Conservation (phyloP, 2,329 filamentous ascomycete species). For the Xylariaceae sp. region DNA sequence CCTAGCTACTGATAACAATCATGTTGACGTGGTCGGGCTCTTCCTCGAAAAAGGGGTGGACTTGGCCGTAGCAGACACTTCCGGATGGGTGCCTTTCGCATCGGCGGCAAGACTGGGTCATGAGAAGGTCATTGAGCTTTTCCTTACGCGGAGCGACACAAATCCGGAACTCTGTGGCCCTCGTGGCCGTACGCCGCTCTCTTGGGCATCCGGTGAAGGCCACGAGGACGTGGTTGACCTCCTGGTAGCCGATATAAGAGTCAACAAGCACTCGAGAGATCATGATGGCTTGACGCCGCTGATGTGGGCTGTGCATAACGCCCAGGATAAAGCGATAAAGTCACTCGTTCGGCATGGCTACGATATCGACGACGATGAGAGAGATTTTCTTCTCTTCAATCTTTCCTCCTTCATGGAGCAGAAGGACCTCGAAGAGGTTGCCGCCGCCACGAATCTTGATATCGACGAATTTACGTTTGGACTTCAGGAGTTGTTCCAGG, state of each 20-base stretch:
- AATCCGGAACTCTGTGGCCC: background rate
- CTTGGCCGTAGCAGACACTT: background rate
- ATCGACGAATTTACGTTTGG: background rate
- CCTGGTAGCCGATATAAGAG: background rate
- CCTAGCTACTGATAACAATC: background rate
- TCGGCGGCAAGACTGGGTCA: background rate
- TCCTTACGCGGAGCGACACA: background rate
- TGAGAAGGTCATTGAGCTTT: background rate
- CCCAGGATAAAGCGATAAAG: background rate
- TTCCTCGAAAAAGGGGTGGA: conserved; percentile 2
- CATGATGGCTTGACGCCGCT: background rate
- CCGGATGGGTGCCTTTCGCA: background rate
- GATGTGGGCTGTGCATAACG: background rate
- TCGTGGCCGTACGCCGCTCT: background rate
- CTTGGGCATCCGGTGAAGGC: background rate
- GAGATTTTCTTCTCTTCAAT: background rate
- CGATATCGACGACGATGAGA: background rate
- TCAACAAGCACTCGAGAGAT: background rate
- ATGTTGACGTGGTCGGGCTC: background rate
- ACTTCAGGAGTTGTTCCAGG: background rate
- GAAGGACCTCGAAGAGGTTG: background rate
- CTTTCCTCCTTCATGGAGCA: background rate
- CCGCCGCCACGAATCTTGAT: background rate
- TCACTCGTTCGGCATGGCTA: background rate
- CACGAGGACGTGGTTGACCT: background rate